phyloP scores from a whole-genome alignment of 2,329 filamentous ascomycete genomes.

The Cladosporium sp. region DNA sequence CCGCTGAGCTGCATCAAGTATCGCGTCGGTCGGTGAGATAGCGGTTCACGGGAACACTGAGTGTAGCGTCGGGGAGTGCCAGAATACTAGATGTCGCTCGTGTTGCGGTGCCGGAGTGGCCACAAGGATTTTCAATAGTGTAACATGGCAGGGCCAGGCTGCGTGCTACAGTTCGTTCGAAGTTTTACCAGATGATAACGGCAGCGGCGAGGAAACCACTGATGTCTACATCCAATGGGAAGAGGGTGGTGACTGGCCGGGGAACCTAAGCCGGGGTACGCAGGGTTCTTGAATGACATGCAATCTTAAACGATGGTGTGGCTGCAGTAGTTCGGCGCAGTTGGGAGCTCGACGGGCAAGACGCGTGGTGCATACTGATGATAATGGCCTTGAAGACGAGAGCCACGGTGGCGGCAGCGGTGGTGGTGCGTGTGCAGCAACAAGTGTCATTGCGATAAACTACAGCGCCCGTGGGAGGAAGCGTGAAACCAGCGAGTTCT shows the following conservation, averaged over 20 bases:
- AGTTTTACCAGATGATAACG: neutral
- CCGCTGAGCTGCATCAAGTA: neutral
- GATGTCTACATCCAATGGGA: neutral
- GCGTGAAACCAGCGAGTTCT: neutral
- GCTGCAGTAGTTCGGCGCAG: neutral
- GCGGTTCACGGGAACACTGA: neutral
- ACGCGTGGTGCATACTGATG: neutral
- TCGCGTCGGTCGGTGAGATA: neutral
- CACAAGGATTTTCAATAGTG: neutral
- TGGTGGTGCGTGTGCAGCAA: neutral
- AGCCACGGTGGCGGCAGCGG: no score
- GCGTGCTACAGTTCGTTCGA: neutral
- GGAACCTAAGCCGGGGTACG: slow-evolving; percentile 12
- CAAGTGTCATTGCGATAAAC: neutral
- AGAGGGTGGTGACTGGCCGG: neutral
- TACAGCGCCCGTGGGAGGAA: neutral
- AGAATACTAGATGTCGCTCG: neutral
- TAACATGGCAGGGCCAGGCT: neutral
- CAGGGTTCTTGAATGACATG: slow-evolving; percentile 8
- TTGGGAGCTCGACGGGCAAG: neutral
- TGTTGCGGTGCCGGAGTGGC: neutral
- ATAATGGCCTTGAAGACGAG: neutral
- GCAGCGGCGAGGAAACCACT: neutral
- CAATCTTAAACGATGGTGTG: slow-evolving; percentile 11
- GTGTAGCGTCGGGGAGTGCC: neutral